Conservation (phyloP, 805 yeast genomes). For the Metschnikowia lunata region DNA sequence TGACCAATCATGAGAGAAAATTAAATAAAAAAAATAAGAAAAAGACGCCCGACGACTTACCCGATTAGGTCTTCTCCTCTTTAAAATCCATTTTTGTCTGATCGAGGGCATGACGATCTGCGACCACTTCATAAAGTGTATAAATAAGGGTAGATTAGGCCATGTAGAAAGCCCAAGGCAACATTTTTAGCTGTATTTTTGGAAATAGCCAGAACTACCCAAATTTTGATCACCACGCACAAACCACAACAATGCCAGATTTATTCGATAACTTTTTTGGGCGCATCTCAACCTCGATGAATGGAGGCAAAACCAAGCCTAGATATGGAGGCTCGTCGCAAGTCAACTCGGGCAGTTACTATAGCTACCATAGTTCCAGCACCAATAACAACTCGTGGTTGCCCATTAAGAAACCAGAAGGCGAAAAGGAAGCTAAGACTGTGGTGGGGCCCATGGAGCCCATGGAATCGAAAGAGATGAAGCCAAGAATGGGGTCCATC, state of each 20-base stretch:
- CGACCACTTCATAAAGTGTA: too few species aligned
- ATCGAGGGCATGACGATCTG: too few species aligned
- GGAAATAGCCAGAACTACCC: too few species aligned
- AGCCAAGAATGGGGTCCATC: constrained; percentile 7
- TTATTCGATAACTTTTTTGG: constrained; percentile 38
- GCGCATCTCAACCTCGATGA: constrained; percentile 27
- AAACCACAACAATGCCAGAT: constrained; percentile 24
- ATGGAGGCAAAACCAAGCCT: constrained; percentile 32
- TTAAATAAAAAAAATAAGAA: too few species aligned
- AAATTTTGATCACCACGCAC: too few species aligned
- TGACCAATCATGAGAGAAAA: too few species aligned
- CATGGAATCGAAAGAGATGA: constrained; percentile 9
- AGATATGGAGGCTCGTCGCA: constrained; percentile 30
- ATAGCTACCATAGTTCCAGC: constrained; percentile 32
- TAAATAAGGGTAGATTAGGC: too few species aligned
- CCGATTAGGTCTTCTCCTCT: too few species aligned
- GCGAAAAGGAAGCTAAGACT: neutral
- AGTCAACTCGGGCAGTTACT: constrained; percentile 36
- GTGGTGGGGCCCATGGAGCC: constrained; percentile 6
- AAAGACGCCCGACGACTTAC: too few species aligned
- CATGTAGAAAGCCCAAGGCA: too few species aligned
- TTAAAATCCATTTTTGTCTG: too few species aligned
- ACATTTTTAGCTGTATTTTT: too few species aligned
- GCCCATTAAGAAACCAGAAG: constrained; percentile 17
- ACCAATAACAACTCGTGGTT: constrained; percentile 41